Base-by-base conservation (phyloP, 164 flowering plant genomes). In the Saururus chinensis region DNA sequence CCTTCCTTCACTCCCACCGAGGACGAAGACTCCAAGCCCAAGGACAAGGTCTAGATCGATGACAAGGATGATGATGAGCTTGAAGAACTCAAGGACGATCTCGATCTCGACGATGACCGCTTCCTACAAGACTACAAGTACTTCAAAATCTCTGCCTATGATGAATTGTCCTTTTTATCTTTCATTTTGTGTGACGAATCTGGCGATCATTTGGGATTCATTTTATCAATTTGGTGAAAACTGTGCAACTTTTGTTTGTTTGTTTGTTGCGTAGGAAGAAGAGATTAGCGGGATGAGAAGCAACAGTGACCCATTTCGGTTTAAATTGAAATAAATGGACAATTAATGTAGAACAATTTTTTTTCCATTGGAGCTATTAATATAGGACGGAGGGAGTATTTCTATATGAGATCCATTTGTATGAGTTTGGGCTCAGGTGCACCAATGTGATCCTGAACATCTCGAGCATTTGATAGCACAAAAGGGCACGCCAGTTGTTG, bases 81-180 rank as follows among this genome's bases (percentile, higher is more conserved):
- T 23, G 91, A 88, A 63, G 95, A 88, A 54, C 85, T 90, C 19
- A 96, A 93, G 60, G 96, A 93, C 48, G 92, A 88, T 68, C 73
- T 60, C 11, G 70, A 82, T 75, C 89, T 93, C 45, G 95, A 88
- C 42, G 96, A 93, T 30, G 95, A 90, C 60, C 85, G 96, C 1
- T 93, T 90, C 79, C 95, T 93, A 19, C 80, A 88, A 72, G 96
- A 93, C n/a, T 93, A 90, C 81, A 84, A 96, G 96, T 89, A 25
- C 24, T 20, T 37, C 23, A n/a, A n/a, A n/a, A n/a, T 40, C 35
- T 40, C 11, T 8, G 16, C 19, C 14, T 17, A 11, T 41, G 10
- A 35, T 58, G 20, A 0, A 7, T 17, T 35, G 26, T 9, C 0
- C 5, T 4, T 57, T 57, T 11, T 45, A 16, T 17, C 56, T 22